Base-by-base conservation (phyloP, 495 filamentous ascomycete species). In the Penicillium argentinense region DNA sequence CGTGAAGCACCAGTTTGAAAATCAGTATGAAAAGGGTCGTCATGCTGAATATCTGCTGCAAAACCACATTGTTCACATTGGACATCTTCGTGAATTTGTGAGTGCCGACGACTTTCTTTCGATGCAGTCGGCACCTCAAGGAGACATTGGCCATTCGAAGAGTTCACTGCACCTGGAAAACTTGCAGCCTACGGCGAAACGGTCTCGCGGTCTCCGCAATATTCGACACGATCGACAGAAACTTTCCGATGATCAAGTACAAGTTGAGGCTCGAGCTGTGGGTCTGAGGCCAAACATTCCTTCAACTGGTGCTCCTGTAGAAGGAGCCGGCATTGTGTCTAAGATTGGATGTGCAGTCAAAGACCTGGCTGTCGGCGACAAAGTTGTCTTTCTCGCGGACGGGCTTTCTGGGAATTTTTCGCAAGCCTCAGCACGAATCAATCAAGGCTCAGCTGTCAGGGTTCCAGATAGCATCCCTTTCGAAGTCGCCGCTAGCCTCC, bases 401-500 rank as follows among this genome's bases (percentile, higher is more conserved):
- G 39, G 39, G 32, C 24, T 24, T 8, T 26, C 19, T 17, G 19
- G 26, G n/a, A 25, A 26, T 9, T 52, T 33, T 23, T 45, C 55
- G n/a, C 41, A 46, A n/a, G 59, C 58, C 1, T 23, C 43, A 17
- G 42, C 38, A 12, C 54, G 56, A 17, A 36, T 55, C 1, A 47
- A 59, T 12, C 30, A 56, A 4, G 30, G 18, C 9, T 25, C 51
- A 14, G 44, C 53, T 2, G 28, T 53, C 24, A 55, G 53, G 16
- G 27, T 67, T 1, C 60, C 59, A 1, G 42, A 54, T 0, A 41
- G 29, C 0, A 43, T 70, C 0, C 44, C 64, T 0, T 51, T 62
- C 16, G 18, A 28, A 4, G 42, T 37, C 2, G 69, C 58, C 18
- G 67, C 70, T 9, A 50, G 60, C 7, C 26, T 74, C 3, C 62